phyloP scores from a whole-genome alignment of 2,329 filamentous ascomycete species.

The Sclerotinia spermophila region DNA sequence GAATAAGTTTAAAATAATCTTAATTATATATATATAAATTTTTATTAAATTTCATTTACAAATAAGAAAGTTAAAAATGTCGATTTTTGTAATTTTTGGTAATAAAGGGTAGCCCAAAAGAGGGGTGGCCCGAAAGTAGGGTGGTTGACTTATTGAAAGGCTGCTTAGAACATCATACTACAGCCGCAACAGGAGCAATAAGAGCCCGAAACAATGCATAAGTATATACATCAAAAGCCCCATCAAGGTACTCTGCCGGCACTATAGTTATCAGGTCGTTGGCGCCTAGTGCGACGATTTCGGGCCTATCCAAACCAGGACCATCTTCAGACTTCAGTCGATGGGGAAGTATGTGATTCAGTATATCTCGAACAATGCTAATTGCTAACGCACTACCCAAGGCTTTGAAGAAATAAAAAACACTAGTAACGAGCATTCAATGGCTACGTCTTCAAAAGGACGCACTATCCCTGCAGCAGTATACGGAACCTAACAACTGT shows the following conservation, averaged over 20 bases:
- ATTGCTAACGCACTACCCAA: not conserved
- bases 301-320: conserved; percentile 34
- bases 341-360: not conserved
- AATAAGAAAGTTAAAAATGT: too few species aligned
- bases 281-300: conserved; percentile 41
- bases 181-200: not conserved
- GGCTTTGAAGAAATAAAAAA: not conserved
- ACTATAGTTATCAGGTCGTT: conserved; percentile 31
- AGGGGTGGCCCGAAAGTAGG: too few species aligned
- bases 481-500: conserved; percentile 46
- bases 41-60: too few species aligned
- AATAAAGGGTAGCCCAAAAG: too few species aligned
- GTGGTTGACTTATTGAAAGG: too few species aligned
- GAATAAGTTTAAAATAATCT: too few species aligned
- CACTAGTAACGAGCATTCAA: conserved; percentile 31
- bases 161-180: not conserved
- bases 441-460: conserved; percentile 47
- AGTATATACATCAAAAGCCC: not conserved
- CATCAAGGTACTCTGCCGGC: not conserved
- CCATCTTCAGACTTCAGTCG: conserved; percentile 18
- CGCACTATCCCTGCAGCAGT: conserved; percentile 47
- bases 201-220: not conserved
- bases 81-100: too few species aligned
- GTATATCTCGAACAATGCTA: conserved; percentile 3
- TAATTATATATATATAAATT: too few species aligned